A percentile compares a stretch with the other conserved stretches of the same genome.
These are phyloP conservation scores for Suillus cothurnatus DNA, from an alignment of 768 basidiomycete genomes.

Conservation along the genomic window DNA sequence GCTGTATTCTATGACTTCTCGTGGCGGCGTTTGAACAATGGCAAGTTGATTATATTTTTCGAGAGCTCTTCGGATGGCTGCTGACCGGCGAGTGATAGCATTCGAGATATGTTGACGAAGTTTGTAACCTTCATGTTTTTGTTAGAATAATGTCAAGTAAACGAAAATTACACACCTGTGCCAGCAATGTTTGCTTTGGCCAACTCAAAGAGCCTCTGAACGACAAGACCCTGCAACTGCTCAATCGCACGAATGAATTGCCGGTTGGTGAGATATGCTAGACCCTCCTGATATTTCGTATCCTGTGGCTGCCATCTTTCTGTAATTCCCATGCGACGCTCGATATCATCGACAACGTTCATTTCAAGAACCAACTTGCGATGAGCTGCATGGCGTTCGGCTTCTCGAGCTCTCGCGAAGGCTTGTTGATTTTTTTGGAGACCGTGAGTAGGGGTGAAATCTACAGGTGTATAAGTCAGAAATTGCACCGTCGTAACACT, in stretches of 20 bases:
- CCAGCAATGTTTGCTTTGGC: constrained; percentile 38
- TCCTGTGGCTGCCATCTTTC: constrained; percentile 28
- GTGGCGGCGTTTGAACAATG: constrained; percentile 14
- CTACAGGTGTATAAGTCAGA: constrained; percentile 14
- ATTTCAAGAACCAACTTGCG: constrained; percentile 15
- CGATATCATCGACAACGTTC: constrained; percentile 6
- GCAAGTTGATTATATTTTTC: constrained; percentile 35
- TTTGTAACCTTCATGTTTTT: constrained; percentile 30
- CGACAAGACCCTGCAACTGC: constrained; percentile 35
- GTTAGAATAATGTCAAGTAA: not conserved
- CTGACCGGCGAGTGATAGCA: constrained; percentile 30
- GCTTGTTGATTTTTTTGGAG: constrained; percentile 17
- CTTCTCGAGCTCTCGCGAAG: constrained; percentile 24
- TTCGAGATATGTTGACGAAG: constrained; percentile 37
- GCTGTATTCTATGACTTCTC: constrained; percentile 21
- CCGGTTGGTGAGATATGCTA: constrained; percentile 3
- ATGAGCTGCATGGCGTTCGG: constrained; percentile 19
- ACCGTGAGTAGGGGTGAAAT: constrained; percentile 15
- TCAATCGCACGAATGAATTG: constrained; percentile 34
- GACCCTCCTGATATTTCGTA: constrained; percentile 25
- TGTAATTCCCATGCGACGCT: constrained; percentile 27
- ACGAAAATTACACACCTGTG: constrained; percentile 29
- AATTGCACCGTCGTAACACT: constrained; percentile 14
- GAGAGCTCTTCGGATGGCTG: constrained; percentile 36
- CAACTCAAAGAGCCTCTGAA: constrained; percentile 41